Conservation (phyloP, 768 basidiomycete species). For the Calocera cornea region DNA sequence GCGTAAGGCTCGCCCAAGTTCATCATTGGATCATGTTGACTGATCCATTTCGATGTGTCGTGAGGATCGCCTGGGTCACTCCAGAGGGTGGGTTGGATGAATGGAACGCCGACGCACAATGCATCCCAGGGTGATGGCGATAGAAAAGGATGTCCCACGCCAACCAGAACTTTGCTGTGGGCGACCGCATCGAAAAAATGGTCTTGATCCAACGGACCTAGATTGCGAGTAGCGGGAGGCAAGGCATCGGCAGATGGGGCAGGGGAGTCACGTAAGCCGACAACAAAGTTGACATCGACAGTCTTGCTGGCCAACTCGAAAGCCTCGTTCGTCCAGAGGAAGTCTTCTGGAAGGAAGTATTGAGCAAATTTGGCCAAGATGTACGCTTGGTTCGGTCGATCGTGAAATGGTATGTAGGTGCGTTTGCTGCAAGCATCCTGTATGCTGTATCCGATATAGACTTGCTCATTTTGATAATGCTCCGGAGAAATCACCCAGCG, state of each 20-base stretch:
- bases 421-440: constrained; percentile 6
- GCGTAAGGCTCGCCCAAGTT: constrained; percentile 17
- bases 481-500: constrained; percentile 9
- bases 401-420: neutral
- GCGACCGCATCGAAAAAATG: neutral
- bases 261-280: neutral
- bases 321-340: neutral
- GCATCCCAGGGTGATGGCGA: constrained; percentile 15
- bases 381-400: constrained; percentile 8
- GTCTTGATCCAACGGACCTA: neutral
- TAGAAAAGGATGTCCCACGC: constrained; percentile 8
- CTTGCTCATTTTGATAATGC: constrained; percentile 2
- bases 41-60: constrained; percentile 17
- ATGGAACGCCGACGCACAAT: constrained; percentile 18
- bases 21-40: constrained; percentile 18
- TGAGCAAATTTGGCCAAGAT: constrained; percentile 5
- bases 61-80: constrained; percentile 17
- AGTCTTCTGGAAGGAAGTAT: neutral
- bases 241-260: neutral
- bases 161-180: constrained; percentile 8
- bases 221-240: neutral
- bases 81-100: constrained; percentile 20
- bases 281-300: neutral
- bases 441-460: constrained; percentile 11
- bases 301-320: neutral